phyloP scores from a whole-genome alignment of 768 basidiomycete genomes.

The Goffeauzyma gilvescens region DNA sequence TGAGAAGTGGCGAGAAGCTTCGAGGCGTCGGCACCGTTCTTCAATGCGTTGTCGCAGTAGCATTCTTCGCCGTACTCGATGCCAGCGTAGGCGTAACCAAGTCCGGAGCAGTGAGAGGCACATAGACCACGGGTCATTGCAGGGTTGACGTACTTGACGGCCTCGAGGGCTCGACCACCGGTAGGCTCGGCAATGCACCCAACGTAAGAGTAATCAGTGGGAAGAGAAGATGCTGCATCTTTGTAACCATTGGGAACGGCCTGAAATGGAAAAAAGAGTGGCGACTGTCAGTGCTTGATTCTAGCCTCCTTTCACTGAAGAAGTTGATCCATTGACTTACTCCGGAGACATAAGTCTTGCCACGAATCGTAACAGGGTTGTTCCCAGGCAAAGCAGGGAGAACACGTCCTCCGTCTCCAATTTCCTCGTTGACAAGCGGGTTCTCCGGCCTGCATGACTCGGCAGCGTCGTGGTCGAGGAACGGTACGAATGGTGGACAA shows the following conservation, averaged over 20 bases:
- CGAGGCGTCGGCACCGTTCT: conserved; percentile 13
- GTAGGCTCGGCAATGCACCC: conserved; percentile 31
- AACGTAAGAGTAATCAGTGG: conserved; percentile 19
- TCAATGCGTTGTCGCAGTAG: conserved; percentile 21
- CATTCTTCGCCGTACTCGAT: conserved; percentile 21
- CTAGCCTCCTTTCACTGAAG: background rate
- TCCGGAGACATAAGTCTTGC: conserved; percentile 11
- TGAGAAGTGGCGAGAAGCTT: conserved; percentile 9
- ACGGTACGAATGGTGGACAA: conserved; percentile 31
- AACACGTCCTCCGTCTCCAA: conserved; percentile 19
- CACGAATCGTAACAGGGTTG: conserved; percentile 27
- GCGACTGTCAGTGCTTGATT: background rate
- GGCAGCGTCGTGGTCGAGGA: conserved; percentile 20
- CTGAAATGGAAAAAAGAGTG: background rate
- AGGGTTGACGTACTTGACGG: background rate
- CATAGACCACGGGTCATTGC: too few species aligned
- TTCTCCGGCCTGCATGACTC: conserved; percentile 23
- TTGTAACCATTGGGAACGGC: conserved; percentile 18
- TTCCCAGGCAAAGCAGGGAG: conserved; percentile 27
- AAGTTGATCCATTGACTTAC: conserved; percentile 1
- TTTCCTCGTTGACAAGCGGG: conserved; percentile 27
- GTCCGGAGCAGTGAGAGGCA: too few species aligned
- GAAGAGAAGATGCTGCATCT: conserved; percentile 15
- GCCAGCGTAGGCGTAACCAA: conserved; percentile 11
- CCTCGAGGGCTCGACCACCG: conserved; percentile 24